phyloP scores from a whole-genome alignment of 2,329 filamentous ascomycete genomes.

The Aphanocladium album region DNA sequence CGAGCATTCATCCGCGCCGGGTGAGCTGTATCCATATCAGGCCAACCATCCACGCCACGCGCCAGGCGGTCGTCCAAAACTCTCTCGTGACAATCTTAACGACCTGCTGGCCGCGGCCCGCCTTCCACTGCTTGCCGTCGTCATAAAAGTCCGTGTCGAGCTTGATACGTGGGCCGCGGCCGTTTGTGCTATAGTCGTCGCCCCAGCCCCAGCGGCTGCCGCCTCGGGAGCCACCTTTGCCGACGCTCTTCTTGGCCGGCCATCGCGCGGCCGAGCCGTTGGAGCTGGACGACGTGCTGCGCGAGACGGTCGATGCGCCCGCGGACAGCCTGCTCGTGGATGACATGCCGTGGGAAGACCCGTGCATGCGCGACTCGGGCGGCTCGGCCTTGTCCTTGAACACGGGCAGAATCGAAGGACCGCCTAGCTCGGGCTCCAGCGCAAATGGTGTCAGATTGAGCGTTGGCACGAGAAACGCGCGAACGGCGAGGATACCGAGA shows the following conservation, averaged over 20 bases:
- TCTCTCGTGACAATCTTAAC: constrained; percentile 51
- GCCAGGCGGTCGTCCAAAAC: constrained; percentile 55
- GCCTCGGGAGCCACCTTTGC: constrained; percentile 34
- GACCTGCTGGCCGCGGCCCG: constrained; percentile 27
- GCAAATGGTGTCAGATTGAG: constrained; percentile 51
- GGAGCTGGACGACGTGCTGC: constrained; percentile 23
- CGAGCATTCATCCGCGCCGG: constrained; percentile 54
- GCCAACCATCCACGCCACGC: constrained; percentile 59
- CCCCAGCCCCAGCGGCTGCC: constrained; percentile 39
- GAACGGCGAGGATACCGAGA: constrained; percentile 44
- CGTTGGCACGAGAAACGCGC: constrained; percentile 53
- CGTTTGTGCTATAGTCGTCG: constrained; percentile 33
- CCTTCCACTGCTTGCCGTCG: constrained; percentile 31
- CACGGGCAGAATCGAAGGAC: constrained; percentile 35
- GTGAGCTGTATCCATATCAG: constrained; percentile 63
- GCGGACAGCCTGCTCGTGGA: constrained; percentile 14
- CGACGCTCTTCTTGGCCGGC: constrained; percentile 23
- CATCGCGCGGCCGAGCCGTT: constrained; percentile 18
- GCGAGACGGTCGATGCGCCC: constrained; percentile 7
- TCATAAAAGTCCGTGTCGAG: constrained; percentile 47
- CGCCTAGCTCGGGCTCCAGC: constrained; percentile 35
- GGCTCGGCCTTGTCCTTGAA: constrained; percentile 52
- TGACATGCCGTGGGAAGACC: constrained; percentile 23
- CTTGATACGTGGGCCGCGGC: constrained; percentile 46
- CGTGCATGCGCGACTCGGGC: constrained; percentile 20